Evolutionary conservation across 805 yeast genomes (phyloP).

Genomic region (Teunomyces aglyptinius): DNA sequence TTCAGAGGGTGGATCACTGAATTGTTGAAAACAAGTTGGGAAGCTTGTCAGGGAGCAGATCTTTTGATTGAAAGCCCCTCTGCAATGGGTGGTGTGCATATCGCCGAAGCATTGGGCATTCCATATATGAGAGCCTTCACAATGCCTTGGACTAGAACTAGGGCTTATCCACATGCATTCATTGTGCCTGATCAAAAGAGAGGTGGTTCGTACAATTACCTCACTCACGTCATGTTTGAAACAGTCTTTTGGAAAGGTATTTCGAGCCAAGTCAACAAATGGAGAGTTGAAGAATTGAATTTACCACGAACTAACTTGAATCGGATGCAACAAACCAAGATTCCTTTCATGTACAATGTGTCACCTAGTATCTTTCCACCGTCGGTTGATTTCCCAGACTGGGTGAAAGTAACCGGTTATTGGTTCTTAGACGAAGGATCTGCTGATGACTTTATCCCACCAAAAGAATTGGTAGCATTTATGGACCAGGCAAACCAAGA

Average conservation of each 20-base stretch:
- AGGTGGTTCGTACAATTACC: constrained; percentile 89
- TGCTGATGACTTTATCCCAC: constrained; percentile 53
- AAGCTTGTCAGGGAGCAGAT: constrained; percentile 80
- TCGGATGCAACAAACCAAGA: constrained; percentile 67
- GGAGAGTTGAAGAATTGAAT: constrained; percentile 71
- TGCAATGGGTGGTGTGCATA: constrained; percentile 92
- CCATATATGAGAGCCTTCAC: constrained; percentile 95
- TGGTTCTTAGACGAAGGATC: constrained; percentile 83
- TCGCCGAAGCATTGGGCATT: constrained; percentile 86
- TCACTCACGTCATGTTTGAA: constrained; percentile 92
- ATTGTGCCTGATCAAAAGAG: constrained; percentile 90
- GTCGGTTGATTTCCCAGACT: constrained; percentile 87
- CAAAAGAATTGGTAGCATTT: constrained; percentile 54
- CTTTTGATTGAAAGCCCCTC: constrained; percentile 92
- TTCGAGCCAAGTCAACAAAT: constrained; percentile 77
- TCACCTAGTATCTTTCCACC: constrained; percentile 91
- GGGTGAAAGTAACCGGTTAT: constrained; percentile 95
- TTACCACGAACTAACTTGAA: constrained; percentile 70
- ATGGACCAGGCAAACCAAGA: constrained; percentile 59
- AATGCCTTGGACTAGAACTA: constrained; percentile 97
- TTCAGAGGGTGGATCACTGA: constrained; percentile 84
- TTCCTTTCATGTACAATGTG: constrained; percentile 86
- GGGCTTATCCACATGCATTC: constrained; percentile 96
- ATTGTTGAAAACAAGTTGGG: constrained; percentile 72
- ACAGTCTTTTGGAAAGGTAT: constrained; percentile 93